Evolutionary conservation across 106 monocot species (phyloP).

Genomic region (Dendrobium catenatum): DNA sequence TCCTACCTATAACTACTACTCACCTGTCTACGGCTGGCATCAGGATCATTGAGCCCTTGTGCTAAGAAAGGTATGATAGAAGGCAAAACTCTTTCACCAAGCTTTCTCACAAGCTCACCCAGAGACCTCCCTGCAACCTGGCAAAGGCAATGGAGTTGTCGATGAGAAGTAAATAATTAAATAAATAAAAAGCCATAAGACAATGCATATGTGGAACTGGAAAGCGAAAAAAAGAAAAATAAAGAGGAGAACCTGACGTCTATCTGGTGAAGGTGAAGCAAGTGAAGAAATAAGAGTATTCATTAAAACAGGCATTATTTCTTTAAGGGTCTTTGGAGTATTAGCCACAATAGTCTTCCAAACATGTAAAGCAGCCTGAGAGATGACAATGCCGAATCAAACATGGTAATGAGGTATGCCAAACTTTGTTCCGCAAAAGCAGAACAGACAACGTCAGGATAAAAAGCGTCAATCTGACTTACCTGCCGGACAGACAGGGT

Average conservation of each 20-base stretch:
- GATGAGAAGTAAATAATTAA: background rate
- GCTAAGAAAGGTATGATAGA: conserved; percentile 92
- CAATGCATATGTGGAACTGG: background rate
- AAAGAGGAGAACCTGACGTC: conserved; percentile 64
- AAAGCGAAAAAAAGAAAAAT: background rate
- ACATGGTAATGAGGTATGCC: background rate
- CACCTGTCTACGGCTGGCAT: conserved; percentile 85
- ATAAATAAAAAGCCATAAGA: background rate
- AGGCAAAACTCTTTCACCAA: conserved; percentile 96
- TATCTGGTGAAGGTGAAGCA: conserved; percentile 79
- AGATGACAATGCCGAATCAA: background rate
- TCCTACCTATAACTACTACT: background rate
- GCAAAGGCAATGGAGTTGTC: background rate
- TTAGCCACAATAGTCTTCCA: conserved; percentile 99
- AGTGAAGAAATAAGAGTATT: conserved; percentile 88
- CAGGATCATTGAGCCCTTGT: conserved; percentile 69
- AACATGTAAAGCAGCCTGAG: conserved; percentile 91
- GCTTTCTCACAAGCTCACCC: conserved; percentile 96
- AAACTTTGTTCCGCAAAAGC: background rate
- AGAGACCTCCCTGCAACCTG: conserved; percentile 93
- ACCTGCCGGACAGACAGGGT: conserved; percentile 96
- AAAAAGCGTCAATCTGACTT: conserved; percentile 8
- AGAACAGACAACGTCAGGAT: background rate
- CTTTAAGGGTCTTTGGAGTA: conserved; percentile 96
- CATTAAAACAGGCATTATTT: conserved; percentile 98